These are phyloP conservation scores for Cercophora sp. DNA, from an alignment of 495 filamentous ascomycete genomes.

Conservation along the genomic window DNA sequence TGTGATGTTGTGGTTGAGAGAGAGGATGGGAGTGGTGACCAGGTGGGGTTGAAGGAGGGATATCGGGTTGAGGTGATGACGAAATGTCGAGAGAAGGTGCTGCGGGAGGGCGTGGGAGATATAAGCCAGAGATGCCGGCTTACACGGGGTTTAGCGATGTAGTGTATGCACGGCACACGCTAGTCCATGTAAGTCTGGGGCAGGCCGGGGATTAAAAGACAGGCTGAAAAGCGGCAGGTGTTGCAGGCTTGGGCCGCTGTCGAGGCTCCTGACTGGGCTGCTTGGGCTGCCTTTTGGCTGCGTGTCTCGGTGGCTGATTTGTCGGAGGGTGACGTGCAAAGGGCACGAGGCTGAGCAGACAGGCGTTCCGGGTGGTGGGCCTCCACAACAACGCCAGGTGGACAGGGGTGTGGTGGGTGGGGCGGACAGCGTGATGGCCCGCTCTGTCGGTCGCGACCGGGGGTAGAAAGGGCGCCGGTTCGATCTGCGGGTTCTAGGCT, in stretches of 20 bases:
- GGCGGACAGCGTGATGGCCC: conserved; percentile 22
- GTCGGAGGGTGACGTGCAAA: conserved; percentile 29
- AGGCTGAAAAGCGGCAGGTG: conserved; percentile 21
- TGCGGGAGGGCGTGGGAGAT: conserved; percentile 4
- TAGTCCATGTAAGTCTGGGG: background rate
- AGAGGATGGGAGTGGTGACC: background rate
- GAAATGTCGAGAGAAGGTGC: background rate
- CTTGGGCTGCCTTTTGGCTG: conserved; percentile 21
- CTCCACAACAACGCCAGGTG: conserved; percentile 25
- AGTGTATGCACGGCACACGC: background rate
- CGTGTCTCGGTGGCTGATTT: conserved; percentile 33
- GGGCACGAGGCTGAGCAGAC: conserved; percentile 37
- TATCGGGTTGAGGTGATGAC: background rate
- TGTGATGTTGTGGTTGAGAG: conserved; percentile 12
- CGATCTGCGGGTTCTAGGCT: conserved; percentile 29
- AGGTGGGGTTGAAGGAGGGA: background rate
- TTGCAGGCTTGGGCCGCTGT: conserved; percentile 18
- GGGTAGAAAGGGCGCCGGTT: conserved; percentile 10
- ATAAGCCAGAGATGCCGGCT: background rate
- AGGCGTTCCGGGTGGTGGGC: conserved; percentile 28
- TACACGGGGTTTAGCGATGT: background rate
- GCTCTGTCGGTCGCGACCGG: conserved; percentile 26
- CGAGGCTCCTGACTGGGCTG: conserved; percentile 20
- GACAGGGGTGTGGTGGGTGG: conserved; percentile 21
- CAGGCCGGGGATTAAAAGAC: background rate